These are phyloP conservation scores for Chenopodium album DNA, from an alignment of 148 eudicot species.

Conservation along the genomic window DNA sequence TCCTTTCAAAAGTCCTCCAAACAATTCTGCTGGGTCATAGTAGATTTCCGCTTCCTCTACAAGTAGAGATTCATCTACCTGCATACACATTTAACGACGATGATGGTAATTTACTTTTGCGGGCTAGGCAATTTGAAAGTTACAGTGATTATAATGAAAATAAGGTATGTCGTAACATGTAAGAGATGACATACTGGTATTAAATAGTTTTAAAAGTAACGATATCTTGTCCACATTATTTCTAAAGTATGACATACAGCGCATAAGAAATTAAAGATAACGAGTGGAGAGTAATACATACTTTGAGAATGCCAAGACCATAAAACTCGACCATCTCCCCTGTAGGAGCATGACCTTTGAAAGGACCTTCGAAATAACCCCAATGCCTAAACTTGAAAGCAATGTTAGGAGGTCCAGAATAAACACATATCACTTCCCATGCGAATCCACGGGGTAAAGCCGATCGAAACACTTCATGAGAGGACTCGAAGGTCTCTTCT, in stretches of 20 bases:
- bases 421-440: conserved; percentile 75
- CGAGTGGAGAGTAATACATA: not conserved
- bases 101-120: too few relatives aligned
- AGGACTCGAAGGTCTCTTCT: conserved; percentile 79
- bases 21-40: conserved; percentile 72
- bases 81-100: not conserved
- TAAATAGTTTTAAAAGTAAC: too few relatives aligned
- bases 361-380: conserved; percentile 92
- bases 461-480: conserved; percentile 60
- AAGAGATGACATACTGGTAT: too few relatives aligned
- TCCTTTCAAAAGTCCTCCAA: conserved; percentile 58
- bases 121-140: too few relatives aligned
- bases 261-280: not conserved
- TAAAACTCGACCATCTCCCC: conserved; percentile 69
- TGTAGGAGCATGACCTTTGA: conserved; percentile 73
- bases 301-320: conserved; percentile 87
- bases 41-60: conserved; percentile 76
- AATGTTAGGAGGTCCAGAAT: conserved; percentile 72
- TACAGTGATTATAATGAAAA: too few relatives aligned
- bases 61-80: conserved; percentile 63
- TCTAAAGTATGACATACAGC: too few relatives aligned
- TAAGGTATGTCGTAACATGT: too few relatives aligned
- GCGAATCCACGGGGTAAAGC: conserved; percentile 91
- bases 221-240: too few relatives aligned
- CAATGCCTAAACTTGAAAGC: conserved; percentile 88